Percentiles rank a stretch among this genome's conserved stretches.
Evolutionary conservation across 2,329 filamentous ascomycete species (phyloP).

Genomic region (Aspergillus unguis): DNA sequence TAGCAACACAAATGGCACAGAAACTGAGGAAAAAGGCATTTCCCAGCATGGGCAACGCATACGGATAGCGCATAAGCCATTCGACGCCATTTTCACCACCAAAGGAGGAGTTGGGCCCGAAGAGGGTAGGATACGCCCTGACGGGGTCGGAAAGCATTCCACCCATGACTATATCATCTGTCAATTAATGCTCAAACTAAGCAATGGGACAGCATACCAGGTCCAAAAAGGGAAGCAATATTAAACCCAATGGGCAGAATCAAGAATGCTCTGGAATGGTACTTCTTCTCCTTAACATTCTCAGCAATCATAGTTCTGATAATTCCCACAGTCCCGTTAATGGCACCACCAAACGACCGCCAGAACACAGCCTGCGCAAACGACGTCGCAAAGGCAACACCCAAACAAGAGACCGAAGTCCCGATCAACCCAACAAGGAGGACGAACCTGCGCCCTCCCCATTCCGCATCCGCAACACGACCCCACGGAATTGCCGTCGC

Average conservation of each 20-base stretch:
- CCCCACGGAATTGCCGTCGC: constrained; percentile 80
- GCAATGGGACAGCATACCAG: constrained; percentile 28
- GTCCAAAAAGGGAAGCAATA: constrained; percentile 54
- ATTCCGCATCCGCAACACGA: constrained; percentile 60
- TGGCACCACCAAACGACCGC: constrained; percentile 62
- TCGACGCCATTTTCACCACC: constrained; percentile 55
- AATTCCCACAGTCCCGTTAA: constrained; percentile 71
- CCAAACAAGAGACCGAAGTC: constrained; percentile 62
- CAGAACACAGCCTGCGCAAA: constrained; percentile 65
- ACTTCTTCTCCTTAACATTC: constrained; percentile 67
- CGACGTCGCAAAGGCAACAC: constrained; percentile 64
- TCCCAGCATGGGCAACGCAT: constrained; percentile 65
- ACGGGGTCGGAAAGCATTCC: constrained; percentile 66
- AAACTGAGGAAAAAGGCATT: constrained; percentile 58
- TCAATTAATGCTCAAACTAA: constrained; percentile 35
- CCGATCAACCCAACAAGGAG: constrained; percentile 72
- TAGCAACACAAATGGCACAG: constrained; percentile 55
- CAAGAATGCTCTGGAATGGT: constrained; percentile 54
- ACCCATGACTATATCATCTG: constrained; percentile 50
- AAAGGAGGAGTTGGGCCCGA: constrained; percentile 58
- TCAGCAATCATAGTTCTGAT: constrained; percentile 71
- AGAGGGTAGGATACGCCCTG: constrained; percentile 59
- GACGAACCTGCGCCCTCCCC: constrained; percentile 70
- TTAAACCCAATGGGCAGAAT: constrained; percentile 66
- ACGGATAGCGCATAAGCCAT: constrained; percentile 64